These are phyloP conservation scores for Thraustochytrium sp. DNA, from an alignment of 352 stramenopile species.

Conservation along the genomic window DNA sequence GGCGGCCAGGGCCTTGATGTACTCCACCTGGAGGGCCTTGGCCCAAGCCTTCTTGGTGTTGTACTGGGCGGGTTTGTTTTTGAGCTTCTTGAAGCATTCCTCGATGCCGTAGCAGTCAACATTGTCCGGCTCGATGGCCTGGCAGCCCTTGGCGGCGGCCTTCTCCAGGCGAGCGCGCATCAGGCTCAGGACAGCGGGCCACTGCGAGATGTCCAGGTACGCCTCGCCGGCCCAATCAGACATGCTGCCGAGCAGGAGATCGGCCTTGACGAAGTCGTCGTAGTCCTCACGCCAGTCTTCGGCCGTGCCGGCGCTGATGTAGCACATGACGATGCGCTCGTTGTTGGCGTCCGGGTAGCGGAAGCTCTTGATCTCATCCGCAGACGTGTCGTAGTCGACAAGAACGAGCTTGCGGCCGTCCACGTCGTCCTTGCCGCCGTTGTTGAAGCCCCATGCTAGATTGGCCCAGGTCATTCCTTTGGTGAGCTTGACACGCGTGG, in stretches of 20 bases:
- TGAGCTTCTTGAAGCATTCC: background rate
- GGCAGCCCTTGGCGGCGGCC: background rate
- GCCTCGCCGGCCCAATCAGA: background rate
- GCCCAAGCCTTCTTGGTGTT: constrained; percentile 36
- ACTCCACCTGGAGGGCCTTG: constrained; percentile 31
- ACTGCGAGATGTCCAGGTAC: constrained; percentile 7
- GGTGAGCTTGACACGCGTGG: background rate
- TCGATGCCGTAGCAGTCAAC: constrained; percentile 13
- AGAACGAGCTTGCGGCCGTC: constrained; percentile 18
- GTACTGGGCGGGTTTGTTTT: background rate
- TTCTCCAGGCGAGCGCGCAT: background rate
- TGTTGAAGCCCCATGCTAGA: constrained; percentile 17
- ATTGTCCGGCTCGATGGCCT: constrained; percentile 32
- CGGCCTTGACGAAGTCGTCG: background rate
- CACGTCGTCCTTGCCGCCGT: constrained; percentile 9
- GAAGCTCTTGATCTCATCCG: background rate
- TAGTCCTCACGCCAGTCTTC: constrained; percentile 24
- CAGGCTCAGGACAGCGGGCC: background rate
- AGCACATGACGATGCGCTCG: constrained; percentile 37
- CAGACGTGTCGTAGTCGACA: background rate
- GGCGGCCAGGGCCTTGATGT: background rate
- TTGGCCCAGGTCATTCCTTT: constrained; percentile 10
- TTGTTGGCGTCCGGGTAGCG: no score
- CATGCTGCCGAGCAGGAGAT: background rate
- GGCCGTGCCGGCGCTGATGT: constrained; percentile 16